Conservation (phyloP, 345 rosid species). For the Populus pruinosa region DNA sequence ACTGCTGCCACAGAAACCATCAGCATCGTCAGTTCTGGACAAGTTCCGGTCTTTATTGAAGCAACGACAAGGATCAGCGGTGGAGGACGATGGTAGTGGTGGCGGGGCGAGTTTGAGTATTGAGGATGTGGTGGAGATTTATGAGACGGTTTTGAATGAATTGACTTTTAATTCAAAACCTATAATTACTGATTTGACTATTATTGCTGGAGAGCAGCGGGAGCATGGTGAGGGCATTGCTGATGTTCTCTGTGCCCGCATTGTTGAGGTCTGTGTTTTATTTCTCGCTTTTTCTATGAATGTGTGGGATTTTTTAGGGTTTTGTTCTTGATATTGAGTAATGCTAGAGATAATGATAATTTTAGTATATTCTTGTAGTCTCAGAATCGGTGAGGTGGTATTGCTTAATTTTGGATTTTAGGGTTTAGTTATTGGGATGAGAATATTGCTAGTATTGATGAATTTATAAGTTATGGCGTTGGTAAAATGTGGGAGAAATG, state of each 20-base stretch:
- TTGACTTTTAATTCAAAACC: slow-evolving; percentile 93
- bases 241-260: slow-evolving; percentile 76
- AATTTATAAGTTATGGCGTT: not conserved
- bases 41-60: slow-evolving; percentile 61
- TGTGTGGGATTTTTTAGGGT: not conserved
- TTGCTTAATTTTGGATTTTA: not conserved
- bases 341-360: not conserved
- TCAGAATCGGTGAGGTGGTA: not conserved
- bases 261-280: slow-evolving; percentile 62
- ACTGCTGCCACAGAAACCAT: slow-evolving; percentile 54
- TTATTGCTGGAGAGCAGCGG: slow-evolving; percentile 86
- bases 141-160: slow-evolving; percentile 64
- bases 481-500: not conserved
- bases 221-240: slow-evolving; percentile 83
- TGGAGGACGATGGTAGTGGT: slow-evolving; percentile 33
- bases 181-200: slow-evolving; percentile 92
- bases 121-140: slow-evolving; percentile 70
- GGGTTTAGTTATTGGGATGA: not conserved
- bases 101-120: slow-evolving; percentile 18
- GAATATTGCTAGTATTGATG: not conserved
- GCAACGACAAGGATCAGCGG: slow-evolving; percentile 52
- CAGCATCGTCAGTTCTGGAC: slow-evolving; percentile 54
- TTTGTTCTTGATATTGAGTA: not conserved
- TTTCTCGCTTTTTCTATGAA: not conserved
- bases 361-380: not conserved